Evolutionary conservation across 176 grass and related monocot genomes (phyloP).

Genomic region (Oryza rufipogon): DNA sequence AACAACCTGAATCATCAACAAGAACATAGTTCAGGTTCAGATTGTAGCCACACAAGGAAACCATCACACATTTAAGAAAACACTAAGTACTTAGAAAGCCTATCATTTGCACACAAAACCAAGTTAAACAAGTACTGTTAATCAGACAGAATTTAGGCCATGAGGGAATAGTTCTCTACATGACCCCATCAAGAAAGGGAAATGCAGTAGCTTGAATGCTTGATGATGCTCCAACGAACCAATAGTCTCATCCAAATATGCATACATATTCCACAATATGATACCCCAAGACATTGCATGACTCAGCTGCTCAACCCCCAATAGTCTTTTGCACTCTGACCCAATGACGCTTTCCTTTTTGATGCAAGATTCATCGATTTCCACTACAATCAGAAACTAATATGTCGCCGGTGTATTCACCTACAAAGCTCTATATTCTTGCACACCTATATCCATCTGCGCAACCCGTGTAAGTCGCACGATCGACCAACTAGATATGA

Average conservation of each 20-base stretch:
- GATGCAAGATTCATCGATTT: neutral
- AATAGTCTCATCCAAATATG: neutral
- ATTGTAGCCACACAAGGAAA: conserved; percentile 1
- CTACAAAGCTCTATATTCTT: neutral
- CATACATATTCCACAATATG: neutral
- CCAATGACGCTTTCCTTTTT: no score
- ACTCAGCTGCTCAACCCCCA: conserved; percentile 12
- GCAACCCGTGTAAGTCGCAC: neutral
- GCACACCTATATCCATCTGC: neutral
- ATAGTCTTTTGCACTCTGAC: neutral
- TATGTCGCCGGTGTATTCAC: neutral
- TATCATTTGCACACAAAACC: neutral
- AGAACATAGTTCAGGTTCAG: neutral
- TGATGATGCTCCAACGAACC: neutral
- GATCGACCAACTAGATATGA: neutral
- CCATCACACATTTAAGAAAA: neutral
- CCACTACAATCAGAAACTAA: neutral
- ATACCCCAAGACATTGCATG: neutral
- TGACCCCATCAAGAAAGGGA: neutral
- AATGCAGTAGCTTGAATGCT: no score
- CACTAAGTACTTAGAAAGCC: neutral
- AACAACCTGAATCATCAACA: neutral
- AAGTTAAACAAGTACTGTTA: neutral
- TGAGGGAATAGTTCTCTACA: neutral
- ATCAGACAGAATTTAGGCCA: neutral